phyloP scores from a whole-genome alignment of 139 green algal genomes.

The Picochlorum sp. region DNA sequence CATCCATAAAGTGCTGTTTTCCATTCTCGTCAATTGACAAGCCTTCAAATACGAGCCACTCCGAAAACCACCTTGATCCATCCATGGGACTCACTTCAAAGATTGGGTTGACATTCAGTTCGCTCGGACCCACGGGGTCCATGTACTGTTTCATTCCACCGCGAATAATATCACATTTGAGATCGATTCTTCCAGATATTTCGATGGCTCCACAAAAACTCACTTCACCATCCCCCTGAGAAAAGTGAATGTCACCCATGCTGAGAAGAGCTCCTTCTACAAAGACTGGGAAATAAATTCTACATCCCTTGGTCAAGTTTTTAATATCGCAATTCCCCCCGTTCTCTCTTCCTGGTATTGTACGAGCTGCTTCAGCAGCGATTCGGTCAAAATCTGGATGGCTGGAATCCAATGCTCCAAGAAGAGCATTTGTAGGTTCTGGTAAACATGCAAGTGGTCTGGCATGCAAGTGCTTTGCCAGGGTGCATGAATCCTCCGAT shows the following conservation, averaged over 20 bases:
- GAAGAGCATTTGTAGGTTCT: conserved; percentile 37
- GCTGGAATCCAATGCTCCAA: conserved; percentile 34
- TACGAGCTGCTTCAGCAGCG: conserved; percentile 51
- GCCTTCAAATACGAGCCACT: conserved; percentile 74
- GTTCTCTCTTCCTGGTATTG: conserved; percentile 63
- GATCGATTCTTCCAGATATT: conserved; percentile 62
- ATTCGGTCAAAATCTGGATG: conserved; percentile 32
- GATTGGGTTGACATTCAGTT: conserved; percentile 61
- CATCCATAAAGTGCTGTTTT: conserved; percentile 68
- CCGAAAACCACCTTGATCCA: conserved; percentile 40
- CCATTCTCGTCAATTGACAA: conserved; percentile 54
- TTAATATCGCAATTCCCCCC: conserved; percentile 79
- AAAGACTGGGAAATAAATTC: conserved; percentile 69
- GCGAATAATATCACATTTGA: conserved; percentile 60
- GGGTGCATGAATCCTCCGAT: conserved; percentile 30
- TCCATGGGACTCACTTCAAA: conserved; percentile 72
- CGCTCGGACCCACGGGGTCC: conserved; percentile 55
- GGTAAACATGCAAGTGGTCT: conserved; percentile 57
- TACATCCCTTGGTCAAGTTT: conserved; percentile 55
- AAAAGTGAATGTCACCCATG: conserved; percentile 73
- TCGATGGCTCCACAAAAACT: conserved; percentile 63
- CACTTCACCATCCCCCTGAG: conserved; percentile 64
- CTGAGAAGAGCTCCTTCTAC: conserved; percentile 60
- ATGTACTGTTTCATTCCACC: conserved; percentile 64
- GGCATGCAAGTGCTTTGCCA: conserved; percentile 47